These are phyloP conservation scores for Taiwanofungus camphoratus DNA, from an alignment of 1,284 basidiomycete genomes.

Conservation along the genomic window DNA sequence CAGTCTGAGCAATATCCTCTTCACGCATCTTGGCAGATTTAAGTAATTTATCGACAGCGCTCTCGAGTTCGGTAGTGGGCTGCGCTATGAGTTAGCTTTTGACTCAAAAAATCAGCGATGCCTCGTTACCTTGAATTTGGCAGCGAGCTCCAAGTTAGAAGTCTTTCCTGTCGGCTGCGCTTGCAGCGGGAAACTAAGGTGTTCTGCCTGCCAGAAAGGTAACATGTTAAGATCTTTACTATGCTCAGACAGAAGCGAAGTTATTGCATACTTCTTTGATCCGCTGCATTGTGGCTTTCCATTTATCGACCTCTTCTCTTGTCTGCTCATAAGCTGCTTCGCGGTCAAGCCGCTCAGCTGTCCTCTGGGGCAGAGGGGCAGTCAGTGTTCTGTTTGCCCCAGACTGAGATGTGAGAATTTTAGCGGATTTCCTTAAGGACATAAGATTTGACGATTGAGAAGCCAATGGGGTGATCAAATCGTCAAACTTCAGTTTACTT, in stretches of 20 bases:
- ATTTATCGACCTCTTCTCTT: conserved; percentile 89
- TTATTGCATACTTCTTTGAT: conserved; percentile 61
- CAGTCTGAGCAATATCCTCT: conserved; percentile 69
- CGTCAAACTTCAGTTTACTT: conserved; percentile 59
- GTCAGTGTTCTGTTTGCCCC: conserved; percentile 57
- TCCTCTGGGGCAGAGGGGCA: conserved; percentile 82
- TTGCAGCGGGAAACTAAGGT: conserved; percentile 90
- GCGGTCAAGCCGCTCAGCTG: conserved; percentile 87
- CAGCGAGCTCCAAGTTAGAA: conserved; percentile 75
- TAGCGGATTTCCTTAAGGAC: conserved; percentile 66
- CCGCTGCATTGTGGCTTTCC: conserved; percentile 86
- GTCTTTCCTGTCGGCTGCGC: conserved; percentile 46
- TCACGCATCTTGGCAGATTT: conserved; percentile 78
- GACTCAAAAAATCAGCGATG: neutral
- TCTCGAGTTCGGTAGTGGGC: conserved; percentile 78
- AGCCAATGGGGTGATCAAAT: conserved; percentile 66
- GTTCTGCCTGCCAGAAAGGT: conserved; percentile 61
- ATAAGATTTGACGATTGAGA: conserved; percentile 53
- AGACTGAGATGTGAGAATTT: conserved; percentile 47
- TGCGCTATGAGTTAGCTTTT: conserved; percentile 21
- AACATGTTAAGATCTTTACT: neutral
- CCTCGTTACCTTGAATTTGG: conserved; percentile 69
- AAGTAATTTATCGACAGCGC: conserved; percentile 70
- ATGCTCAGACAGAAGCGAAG: neutral
- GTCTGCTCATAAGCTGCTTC: conserved; percentile 94